Evolutionary conservation across 768 basidiomycete genomes (phyloP).

Genomic region (Kwoniella sp.): DNA sequence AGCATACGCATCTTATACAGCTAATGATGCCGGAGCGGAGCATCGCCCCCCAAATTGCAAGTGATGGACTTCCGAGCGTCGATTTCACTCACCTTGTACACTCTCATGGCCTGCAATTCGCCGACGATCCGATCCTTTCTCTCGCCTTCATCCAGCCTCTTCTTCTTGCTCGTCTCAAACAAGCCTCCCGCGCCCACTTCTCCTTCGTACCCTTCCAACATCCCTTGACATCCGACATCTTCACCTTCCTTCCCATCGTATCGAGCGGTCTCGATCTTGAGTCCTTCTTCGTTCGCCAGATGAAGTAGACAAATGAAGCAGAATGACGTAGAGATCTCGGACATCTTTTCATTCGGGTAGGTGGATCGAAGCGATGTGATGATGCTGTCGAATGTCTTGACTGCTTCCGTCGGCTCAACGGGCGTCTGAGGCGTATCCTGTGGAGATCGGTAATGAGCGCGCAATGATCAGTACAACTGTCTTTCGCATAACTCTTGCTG

Average conservation of each 20-base stretch:
- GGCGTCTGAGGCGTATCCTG: conserved; percentile 38
- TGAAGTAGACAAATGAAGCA: conserved; percentile 98
- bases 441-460: not conserved
- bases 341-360: conserved; percentile 92
- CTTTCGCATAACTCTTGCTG: not conserved
- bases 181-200: conserved; percentile 16
- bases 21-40: not conserved
- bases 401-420: conserved; percentile 23
- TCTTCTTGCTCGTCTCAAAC: conserved; percentile 3
- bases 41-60: too few species aligned
- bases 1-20: not conserved
- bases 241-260: conserved; percentile 49
- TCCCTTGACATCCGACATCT: conserved; percentile 48
- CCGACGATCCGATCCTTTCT: conserved; percentile 48
- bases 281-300: conserved; percentile 92
- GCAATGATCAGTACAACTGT: not conserved
- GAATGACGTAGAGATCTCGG: conserved; percentile 97
- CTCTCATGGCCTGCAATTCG: conserved; percentile 52
- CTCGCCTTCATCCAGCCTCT: conserved; percentile 37
- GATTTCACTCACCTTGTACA: conserved; percentile 47
- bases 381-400: conserved; percentile 62
- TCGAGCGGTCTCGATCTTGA: conserved; percentile 67
- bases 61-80: too few species aligned
- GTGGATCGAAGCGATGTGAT: conserved; percentile 76
- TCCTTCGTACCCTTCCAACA: conserved; percentile 28